phyloP scores from a whole-genome alignment of 345 rosid species.

The Citrus sinensis region DNA sequence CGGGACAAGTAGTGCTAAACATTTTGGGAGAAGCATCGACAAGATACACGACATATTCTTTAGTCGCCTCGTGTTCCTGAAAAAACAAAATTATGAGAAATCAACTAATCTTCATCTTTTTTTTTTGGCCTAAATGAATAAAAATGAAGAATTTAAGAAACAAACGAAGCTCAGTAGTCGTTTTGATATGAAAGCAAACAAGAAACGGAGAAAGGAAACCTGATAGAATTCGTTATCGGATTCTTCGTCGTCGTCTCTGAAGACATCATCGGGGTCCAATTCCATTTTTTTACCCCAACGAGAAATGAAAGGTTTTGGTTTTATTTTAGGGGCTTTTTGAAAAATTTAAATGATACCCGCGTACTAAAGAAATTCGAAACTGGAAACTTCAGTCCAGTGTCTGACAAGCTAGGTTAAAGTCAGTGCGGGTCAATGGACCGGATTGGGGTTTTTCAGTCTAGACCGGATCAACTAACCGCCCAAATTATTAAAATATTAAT shows the following conservation, averaged over 20 bases:
- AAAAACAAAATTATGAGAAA: neutral
- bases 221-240: slow-evolving; percentile 51
- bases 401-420: neutral
- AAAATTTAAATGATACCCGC: neutral
- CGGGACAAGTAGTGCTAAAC: slow-evolving; percentile 48
- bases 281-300: slow-evolving; percentile 30
- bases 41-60: slow-evolving; percentile 70
- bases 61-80: slow-evolving; percentile 61
- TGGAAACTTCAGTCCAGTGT: neutral
- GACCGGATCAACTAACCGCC: neutral
- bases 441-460: neutral
- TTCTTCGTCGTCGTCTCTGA: slow-evolving; percentile 86
- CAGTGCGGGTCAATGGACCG: neutral
- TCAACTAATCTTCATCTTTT: neutral
- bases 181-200: neutral
- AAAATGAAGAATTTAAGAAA: neutral
- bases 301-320: neutral
- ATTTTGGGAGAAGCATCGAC: slow-evolving; percentile 93
- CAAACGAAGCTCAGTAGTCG: neutral
- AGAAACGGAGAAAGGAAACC: slow-evolving; percentile 27
- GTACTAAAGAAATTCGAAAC: slow-evolving; percentile 6
- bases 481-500: too few relatives aligned
- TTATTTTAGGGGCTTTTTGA: neutral
- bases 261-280: slow-evolving; percentile 86
- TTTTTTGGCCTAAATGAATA: neutral